A percentile compares a stretch with the other conserved stretches of the same genome.
Evolutionary conservation across 176 grass and related monocot genomes (phyloP).

Genomic region (Sorghum bicolor): Sorghum_bicolor_NCBIv3 NC_012870.2:11428001-11428500

Average conservation of each 20-base stretch:
- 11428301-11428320: not conserved
- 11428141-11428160: not conserved
- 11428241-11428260: not conserved
- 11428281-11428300: not conserved
- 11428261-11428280: not conserved
- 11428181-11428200: not conserved
- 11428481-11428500: not conserved
- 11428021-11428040: not conserved
- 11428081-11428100: not conserved
- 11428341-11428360: not conserved
- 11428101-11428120: not conserved
- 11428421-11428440: slow-evolving; percentile 3
- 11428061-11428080: not conserved
- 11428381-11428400: slow-evolving; percentile 10
- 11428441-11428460: slow-evolving; percentile 1
- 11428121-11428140: not conserved
- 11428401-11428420: slow-evolving; percentile 31
- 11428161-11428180: not conserved
- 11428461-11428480: not conserved
- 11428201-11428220: not conserved
- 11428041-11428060: not conserved
- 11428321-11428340: not conserved
- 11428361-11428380: not conserved
- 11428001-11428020: not conserved
- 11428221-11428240: not conserved